Evolutionary conservation across 2,329 filamentous ascomycete species (phyloP).

Genomic region (Rutstroemia sydowiana): DNA sequence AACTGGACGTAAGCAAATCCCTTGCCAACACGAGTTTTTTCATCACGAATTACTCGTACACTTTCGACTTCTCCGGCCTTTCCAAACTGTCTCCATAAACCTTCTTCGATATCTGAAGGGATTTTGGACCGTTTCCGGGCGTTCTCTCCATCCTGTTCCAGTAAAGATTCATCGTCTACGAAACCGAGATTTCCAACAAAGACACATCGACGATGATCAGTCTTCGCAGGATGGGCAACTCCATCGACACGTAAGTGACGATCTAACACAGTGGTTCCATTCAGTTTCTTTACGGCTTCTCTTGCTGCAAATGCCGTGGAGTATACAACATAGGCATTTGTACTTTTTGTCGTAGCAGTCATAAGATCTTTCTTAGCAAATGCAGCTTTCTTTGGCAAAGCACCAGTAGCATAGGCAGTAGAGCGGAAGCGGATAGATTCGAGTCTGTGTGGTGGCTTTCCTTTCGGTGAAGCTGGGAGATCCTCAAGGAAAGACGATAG

Average conservation of each 20-base stretch:
- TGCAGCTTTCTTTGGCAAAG: conserved; percentile 87
- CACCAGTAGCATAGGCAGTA: conserved; percentile 69
- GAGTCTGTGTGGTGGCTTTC: conserved; percentile 57
- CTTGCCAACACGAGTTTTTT: conserved; percentile 87
- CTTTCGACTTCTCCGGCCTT: conserved; percentile 80
- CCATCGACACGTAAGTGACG: conserved; percentile 87
- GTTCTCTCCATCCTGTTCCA: conserved; percentile 57
- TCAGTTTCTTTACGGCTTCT: conserved; percentile 68
- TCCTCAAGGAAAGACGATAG: conserved; percentile 66
- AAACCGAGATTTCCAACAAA: conserved; percentile 97
- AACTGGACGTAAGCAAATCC: conserved; percentile 98
- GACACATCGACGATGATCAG: conserved; percentile 82
- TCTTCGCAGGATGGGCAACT: conserved; percentile 76
- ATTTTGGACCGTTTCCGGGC: conserved; percentile 67
- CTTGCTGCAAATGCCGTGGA: conserved; percentile 67
- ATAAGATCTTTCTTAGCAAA: conserved; percentile 87
- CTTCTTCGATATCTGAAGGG: conserved; percentile 85
- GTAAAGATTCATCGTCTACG: conserved; percentile 78
- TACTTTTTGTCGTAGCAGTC: conserved; percentile 83
- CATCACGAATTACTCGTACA: conserved; percentile 84
- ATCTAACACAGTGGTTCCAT: conserved; percentile 75
- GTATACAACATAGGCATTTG: conserved; percentile 92
- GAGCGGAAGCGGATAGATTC: conserved; percentile 94
- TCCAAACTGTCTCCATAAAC: conserved; percentile 75
- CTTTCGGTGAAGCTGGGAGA: conserved; percentile 38